Conservation (phyloP, 139 green algal species). For the Chlorella sp. region DNA sequence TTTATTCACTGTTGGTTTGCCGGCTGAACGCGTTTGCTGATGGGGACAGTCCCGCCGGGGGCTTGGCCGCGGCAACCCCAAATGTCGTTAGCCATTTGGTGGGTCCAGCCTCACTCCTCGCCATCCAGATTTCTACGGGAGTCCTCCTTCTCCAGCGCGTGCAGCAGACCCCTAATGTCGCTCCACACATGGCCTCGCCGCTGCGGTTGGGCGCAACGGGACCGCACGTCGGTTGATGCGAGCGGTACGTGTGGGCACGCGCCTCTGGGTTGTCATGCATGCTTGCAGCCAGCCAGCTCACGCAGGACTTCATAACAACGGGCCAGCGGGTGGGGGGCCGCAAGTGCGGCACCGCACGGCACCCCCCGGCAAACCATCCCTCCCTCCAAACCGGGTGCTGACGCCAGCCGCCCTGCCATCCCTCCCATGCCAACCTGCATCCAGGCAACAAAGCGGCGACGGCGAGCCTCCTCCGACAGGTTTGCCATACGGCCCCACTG, state of each 20-base stretch:
- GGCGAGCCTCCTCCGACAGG: constrained; percentile 39
- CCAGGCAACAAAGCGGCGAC: constrained; percentile 53
- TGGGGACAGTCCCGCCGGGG: no score
- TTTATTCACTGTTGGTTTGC: no score
- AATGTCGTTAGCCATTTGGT: no score
- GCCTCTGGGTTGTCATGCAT: no score
- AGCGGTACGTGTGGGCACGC: no score
- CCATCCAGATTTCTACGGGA: background rate
- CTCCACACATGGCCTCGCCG: constrained; percentile 13
- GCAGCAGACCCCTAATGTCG: constrained; percentile 23
- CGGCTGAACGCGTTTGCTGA: no score
- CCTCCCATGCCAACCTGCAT: constrained; percentile 43
- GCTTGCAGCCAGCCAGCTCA: no score
- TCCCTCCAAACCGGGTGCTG: no score
- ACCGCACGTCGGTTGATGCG: background rate
- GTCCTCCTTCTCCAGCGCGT: constrained; percentile 23
- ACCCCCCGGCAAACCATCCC: background rate
- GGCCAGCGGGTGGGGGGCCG: no score
- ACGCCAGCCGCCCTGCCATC: background rate
- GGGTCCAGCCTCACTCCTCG: background rate
- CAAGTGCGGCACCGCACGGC: no score
- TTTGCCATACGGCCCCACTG: constrained; percentile 32
- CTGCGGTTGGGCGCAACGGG: background rate
- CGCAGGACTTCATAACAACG: no score
- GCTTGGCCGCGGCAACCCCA: no score